Evolutionary conservation across 495 filamentous ascomycete species (phyloP), one percentile per base, ranked within the genome.

Genomic region (Trichoderma gamsii): DNA sequence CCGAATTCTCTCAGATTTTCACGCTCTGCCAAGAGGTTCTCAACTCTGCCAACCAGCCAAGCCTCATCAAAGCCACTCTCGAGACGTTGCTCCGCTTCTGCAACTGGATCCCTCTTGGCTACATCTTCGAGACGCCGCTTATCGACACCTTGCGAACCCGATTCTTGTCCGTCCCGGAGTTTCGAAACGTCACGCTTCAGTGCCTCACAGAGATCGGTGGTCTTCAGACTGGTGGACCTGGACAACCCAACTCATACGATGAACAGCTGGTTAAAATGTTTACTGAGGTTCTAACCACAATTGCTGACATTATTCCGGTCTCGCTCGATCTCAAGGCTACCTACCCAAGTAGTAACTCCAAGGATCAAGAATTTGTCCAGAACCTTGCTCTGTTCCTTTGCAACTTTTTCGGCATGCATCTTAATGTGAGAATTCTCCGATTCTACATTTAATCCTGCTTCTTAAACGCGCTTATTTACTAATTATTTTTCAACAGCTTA

Each of bases 61-160:
- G 87, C 76, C 82, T 98, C 23, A 88, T 97, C 78, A 97, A 93
- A 79, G 92, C 93, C 27, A 98, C 95, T 0, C 81, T 99, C 52
- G 93, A 97, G 78, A 98, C 95, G 0, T 83, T 99, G 18, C 85
- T 99, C 41, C 89, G 93, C 46, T 99, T 99, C 75, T 86, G 97
- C 75, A 99, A 97, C 79, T 98, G 95, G 95, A 99, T 98, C 68
- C 96, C 95, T 0, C 80, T 99, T 41, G 95, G 96, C 21, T 99
- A 97, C 77, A 97, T 99, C 70, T 98, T 99, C 75, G 96, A 99
- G 80, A 98, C 94, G 0, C 86, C 91, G 1, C 89, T 99, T 71
- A 98, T 99, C 78, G 92, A 97, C 70, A 99, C 94, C 0, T 82
- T 99, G 49, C 85, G 93, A 67, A 92, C 87, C 32, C 85, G 95